Evolutionary conservation across 2,329 filamentous ascomycete species (phyloP), one percentile per base, ranked within the genome.

Genomic region (Aspergillus floridensis): DNA sequence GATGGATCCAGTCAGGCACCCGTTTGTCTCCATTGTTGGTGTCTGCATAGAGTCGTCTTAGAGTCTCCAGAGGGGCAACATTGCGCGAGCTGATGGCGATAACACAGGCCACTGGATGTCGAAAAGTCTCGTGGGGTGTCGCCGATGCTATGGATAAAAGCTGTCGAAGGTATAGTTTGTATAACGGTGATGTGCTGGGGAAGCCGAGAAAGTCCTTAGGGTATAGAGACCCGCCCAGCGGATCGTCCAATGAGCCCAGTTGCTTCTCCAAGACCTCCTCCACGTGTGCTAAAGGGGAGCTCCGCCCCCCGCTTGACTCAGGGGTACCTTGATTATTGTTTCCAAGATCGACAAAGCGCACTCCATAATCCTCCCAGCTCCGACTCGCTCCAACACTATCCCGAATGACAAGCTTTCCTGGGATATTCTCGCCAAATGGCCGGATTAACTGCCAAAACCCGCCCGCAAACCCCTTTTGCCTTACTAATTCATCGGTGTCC

Each of bases 81-180:
- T 92, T 96, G 59, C 90, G 86, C 10, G 95, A 98, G 74, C 92
- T 98, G 70, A 98, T 96, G 26, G 92, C 92, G 73, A 98, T 93
- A 46, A 99, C 87, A 70, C 92, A 93, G 5, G 93, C 93, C 22
- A 98, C 93, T 0, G 96, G 95, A 73, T 99, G 95, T 5, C 90
- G 86, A 75, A 98, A 96, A 0, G 95, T 95, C 77, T 99, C 95
- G 68, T 97, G 92, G 0, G 92, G 87, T 3, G 88, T 86, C 49
- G 96, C 79, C 1, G 91, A 86, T 46, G 93, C 80, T 14, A 89
- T 88, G 0, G 92, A 96, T 8, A 99, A 79, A 44, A 99, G 75
- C 53, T 93, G 87, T 31, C 92, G 86, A 50, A 99, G 77, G 72
- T 96, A 98, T 7, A 96, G 78, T 38, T 88, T 86, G 75, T 96